Percentiles rank a stretch among this genome's conserved stretches.
phyloP scores from a whole-genome alignment of 2,329 filamentous ascomycete genomes.

The Phaeosphaeriaceae sp. region DNA sequence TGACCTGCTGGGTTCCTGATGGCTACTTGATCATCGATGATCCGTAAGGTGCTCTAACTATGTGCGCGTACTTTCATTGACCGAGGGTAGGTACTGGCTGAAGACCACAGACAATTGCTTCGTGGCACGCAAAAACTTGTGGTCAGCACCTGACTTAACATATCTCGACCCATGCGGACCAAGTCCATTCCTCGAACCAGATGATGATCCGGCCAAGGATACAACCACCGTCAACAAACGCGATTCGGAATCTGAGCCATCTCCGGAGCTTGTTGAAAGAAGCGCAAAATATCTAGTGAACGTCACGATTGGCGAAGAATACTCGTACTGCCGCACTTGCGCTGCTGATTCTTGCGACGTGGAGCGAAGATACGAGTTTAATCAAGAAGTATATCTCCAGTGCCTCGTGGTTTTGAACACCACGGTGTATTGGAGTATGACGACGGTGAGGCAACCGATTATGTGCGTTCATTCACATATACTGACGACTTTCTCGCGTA shows the following conservation, averaged over 20 bases:
- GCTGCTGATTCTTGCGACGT: slow-evolving; percentile 18
- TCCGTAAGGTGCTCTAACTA: slow-evolving; percentile 20
- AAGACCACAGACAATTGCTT: slow-evolving; percentile 45
- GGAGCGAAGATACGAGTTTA: slow-evolving; percentile 27
- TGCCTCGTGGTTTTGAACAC: slow-evolving; percentile 20
- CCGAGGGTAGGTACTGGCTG: slow-evolving; percentile 26
- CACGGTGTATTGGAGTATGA: slow-evolving; percentile 33
- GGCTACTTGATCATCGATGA: slow-evolving; percentile 37
- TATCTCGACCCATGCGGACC: slow-evolving; percentile 39
- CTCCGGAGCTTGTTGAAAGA: slow-evolving; percentile 8
- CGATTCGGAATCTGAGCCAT: background rate
- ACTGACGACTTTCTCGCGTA: background rate
- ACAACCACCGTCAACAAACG: slow-evolving; percentile 28
- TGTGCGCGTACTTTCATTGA: background rate
- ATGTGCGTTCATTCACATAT: background rate
- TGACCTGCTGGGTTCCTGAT: slow-evolving; percentile 38
- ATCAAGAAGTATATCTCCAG: slow-evolving; percentile 35
- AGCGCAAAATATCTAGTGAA: slow-evolving; percentile 33
- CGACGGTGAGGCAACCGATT: slow-evolving; percentile 13
- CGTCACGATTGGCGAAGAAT: slow-evolving; percentile 38
- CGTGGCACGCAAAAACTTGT: slow-evolving; percentile 33
- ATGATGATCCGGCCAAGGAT: slow-evolving; percentile 32
- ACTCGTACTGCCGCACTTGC: slow-evolving; percentile 31
- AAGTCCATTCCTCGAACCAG: slow-evolving; percentile 32
- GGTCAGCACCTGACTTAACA: slow-evolving; percentile 29